Conservation (phyloP, 2,329 filamentous ascomycete species). For the Aspergillus spinulosporus region DNA sequence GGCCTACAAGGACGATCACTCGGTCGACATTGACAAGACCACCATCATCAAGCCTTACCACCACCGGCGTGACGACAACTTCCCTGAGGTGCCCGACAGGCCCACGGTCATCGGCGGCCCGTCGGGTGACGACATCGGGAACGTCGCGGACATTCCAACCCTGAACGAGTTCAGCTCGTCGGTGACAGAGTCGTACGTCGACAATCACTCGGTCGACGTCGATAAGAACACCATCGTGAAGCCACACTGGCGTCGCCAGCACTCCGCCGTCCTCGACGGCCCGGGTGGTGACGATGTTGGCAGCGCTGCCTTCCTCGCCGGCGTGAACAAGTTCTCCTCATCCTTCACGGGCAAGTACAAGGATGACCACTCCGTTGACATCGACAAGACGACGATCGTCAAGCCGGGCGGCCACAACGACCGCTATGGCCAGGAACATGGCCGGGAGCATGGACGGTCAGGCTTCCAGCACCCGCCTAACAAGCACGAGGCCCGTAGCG, state of each 20-base stretch:
- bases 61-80: slow-evolving; percentile 1
- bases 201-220: slow-evolving; percentile 7
- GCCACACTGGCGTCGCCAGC: too few relatives aligned
- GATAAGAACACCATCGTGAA: too few relatives aligned
- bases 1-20: slow-evolving; percentile 8
- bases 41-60: slow-evolving; percentile 2
- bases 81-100: slow-evolving; percentile 10
- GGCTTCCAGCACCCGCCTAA: too few relatives aligned
- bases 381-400: not conserved
- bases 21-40: slow-evolving; percentile 5
- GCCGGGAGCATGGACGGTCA: too few relatives aligned
- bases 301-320: slow-evolving; percentile 4
- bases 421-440: not conserved
- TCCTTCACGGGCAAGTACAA: slow-evolving; percentile 21
- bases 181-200: not conserved
- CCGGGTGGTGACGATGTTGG: slow-evolving; percentile 17
- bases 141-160: slow-evolving; percentile 8
- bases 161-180: not conserved
- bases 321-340: slow-evolving; percentile 18
- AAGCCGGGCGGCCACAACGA: slow-evolving; percentile 9
- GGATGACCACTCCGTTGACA: slow-evolving; percentile 28
- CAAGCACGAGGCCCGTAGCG: too few relatives aligned
- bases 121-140: slow-evolving; percentile 19
- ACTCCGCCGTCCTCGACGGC: not conserved
- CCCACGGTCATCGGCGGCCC: slow-evolving; percentile 16